Base-by-base conservation (phyloP, 179 eudicot species). In the Carnegiea gigantea region DNA sequence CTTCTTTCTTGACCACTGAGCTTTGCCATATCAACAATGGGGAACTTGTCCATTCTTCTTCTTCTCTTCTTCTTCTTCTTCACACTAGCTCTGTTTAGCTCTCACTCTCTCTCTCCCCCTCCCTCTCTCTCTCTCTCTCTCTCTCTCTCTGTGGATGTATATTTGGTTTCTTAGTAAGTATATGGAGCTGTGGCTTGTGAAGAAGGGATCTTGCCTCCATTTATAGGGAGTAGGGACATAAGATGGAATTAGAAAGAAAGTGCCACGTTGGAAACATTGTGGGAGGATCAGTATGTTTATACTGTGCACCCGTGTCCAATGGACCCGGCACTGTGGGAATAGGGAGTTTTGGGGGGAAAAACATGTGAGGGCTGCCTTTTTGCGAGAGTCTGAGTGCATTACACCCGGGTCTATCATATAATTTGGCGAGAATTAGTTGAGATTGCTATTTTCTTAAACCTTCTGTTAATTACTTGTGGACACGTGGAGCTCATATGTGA, bases 11-110 rank as follows among this genome's bases (percentile, higher is more conserved):
- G 84, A 65, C 97, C 93, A 81, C 88, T 87, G n/a, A 92, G 92
- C 57, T 89, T 90, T 85, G 85, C 88, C 89, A 92, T 83, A 85
- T 92, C 84, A 76, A 92, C 88, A 78, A 92, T 84, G 9, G 95
- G 95, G 77, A 92, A 92, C 59, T 74, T 84, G 85, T 80, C 93
- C 93, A 90, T 90, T 73, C 76, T 72, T 57, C 6, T 78, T 54
- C 57, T 51, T 59, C 78, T 73, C 76, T 72, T 57, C 6, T 78
- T 54, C 57, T 51, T 59, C 78, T 60, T 73, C 15, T 70, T 36
- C 77, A 2, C n/a, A 15, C 21, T 33, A 62, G 26, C 68, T 62
- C 11, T 62, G 68, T 8, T 23, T 62, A 23, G 68, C 28, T 49
- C 30, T 33, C 36, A 0, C 36, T 33, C 36, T 33, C 3, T 33